These are phyloP conservation scores for Fusarium sp. DNA, from an alignment of 2,329 filamentous ascomycete genomes.

Conservation along the genomic window DNA sequence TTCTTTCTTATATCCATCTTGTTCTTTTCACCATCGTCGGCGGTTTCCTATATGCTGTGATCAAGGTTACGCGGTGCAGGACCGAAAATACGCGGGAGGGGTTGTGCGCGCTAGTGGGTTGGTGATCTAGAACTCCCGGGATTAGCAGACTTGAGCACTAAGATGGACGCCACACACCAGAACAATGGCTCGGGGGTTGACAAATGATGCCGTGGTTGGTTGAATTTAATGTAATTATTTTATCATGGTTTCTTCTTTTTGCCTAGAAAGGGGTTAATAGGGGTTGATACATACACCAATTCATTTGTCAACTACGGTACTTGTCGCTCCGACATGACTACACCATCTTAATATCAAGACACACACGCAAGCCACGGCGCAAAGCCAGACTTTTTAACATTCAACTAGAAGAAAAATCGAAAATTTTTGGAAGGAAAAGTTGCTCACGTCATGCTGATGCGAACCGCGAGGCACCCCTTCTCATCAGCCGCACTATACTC, in stretches of 20 bases:
- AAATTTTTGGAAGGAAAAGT: background rate
- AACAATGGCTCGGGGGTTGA: background rate
- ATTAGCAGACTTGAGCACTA: background rate
- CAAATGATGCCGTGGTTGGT: background rate
- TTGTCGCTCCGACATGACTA: background rate
- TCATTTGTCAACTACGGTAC: background rate
- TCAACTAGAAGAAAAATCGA: background rate
- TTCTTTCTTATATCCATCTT: conserved; percentile 1
- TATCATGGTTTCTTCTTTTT: background rate
- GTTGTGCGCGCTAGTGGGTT: background rate
- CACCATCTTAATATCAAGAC: background rate
- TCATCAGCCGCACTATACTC: background rate
- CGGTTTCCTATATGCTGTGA: background rate
- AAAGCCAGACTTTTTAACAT: background rate
- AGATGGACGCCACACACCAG: background rate
- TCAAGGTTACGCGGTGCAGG: background rate
- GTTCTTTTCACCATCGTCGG: background rate
- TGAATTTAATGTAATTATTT: background rate
- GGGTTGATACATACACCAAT: too few species aligned
- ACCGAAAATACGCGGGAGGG: background rate
- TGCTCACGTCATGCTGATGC: background rate
- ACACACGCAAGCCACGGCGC: background rate
- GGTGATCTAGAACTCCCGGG: background rate
- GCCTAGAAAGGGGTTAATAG: too few species aligned
- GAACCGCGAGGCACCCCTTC: background rate